Evolutionary conservation across 192 early-diverging fungal genomes (phyloP).

Genomic region (Mortierella alpina): DNA sequence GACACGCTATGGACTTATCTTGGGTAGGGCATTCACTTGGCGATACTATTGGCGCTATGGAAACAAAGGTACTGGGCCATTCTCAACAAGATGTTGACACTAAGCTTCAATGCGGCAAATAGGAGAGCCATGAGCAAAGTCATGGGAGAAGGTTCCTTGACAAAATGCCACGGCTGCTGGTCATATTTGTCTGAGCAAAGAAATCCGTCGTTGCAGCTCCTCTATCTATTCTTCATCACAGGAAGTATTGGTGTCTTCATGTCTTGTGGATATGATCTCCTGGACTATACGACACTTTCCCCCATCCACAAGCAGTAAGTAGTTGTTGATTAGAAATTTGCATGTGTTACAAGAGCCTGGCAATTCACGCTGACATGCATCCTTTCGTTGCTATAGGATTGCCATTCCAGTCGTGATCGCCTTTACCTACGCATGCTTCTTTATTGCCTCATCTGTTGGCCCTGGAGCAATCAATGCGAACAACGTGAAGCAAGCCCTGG

Average conservation of each 20-base stretch:
- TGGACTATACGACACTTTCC: conserved; percentile 22
- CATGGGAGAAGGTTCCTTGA: conserved; percentile 14
- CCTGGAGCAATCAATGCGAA: conserved; percentile 59
- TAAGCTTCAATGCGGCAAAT: not conserved
- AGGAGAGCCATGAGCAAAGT: conserved; percentile 36
- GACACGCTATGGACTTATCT: conserved; percentile 43
- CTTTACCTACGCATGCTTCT: conserved; percentile 58
- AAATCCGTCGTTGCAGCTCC: conserved; percentile 39
- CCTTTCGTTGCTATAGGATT: conserved; percentile 23
- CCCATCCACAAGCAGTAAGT: conserved; percentile 35
- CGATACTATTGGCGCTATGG: not conserved
- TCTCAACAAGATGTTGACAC: not conserved
- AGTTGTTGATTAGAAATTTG: not conserved
- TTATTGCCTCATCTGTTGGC: conserved; percentile 57
- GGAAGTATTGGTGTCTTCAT: conserved; percentile 38
- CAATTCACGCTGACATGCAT: not conserved
- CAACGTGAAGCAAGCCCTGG: conserved; percentile 54
- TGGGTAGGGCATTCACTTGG: conserved; percentile 14
- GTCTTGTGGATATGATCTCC: conserved; percentile 36
- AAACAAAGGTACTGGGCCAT: too few relatives aligned
- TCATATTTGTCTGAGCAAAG: conserved; percentile 32
- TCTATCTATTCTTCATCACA: conserved; percentile 50
- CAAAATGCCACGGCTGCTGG: conserved; percentile 44
- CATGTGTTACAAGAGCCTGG: not conserved
- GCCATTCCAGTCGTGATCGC: conserved; percentile 56